These are phyloP conservation scores for Leptographium flavum DNA, from an alignment of 2,329 filamentous ascomycete genomes.

Conservation along the genomic window DNA sequence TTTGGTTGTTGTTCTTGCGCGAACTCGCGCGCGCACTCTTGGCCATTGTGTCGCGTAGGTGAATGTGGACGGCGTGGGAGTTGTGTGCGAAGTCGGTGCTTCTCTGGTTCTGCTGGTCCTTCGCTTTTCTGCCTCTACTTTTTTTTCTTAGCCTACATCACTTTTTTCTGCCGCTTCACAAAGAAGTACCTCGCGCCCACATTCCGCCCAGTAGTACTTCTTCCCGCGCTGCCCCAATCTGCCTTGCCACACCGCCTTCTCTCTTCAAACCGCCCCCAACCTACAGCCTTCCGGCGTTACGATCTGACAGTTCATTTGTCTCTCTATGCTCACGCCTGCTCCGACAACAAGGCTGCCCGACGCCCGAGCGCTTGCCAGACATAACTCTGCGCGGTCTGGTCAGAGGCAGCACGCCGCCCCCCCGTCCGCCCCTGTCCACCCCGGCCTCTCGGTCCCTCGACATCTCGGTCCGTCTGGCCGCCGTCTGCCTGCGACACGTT, in stretches of 20 bases:
- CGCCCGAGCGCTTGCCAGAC: not conserved
- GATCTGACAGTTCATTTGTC: not conserved
- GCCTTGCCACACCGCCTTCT: not conserved
- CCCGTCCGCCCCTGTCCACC: not conserved
- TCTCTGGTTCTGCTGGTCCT: not conserved
- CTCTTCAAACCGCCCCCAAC: not conserved
- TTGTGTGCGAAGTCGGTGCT: not conserved
- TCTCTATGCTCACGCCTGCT: not conserved
- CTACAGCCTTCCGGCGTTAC: slow-evolving; percentile 1
- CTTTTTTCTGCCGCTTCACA: not conserved
- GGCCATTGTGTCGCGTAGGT: slow-evolving; percentile 46
- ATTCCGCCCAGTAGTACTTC: not conserved
- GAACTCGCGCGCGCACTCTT: slow-evolving; percentile 71
- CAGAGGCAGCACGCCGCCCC: not conserved
- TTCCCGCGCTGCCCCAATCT: not conserved
- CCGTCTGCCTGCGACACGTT: too few relatives aligned
- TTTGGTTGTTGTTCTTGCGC: slow-evolving; percentile 70
- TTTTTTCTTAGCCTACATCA: not conserved
- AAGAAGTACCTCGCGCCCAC: not conserved
- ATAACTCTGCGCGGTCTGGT: not conserved
- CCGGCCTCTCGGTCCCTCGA: too few relatives aligned
- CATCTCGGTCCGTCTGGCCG: too few relatives aligned
- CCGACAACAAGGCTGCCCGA: not conserved
- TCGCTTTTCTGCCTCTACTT: not conserved
- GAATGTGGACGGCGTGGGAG: not conserved